Percentiles rank a stretch among this genome's conserved stretches.
Conservation (phyloP, 2,329 filamentous ascomycete genomes). For the Hysterium pulicare region DNA sequence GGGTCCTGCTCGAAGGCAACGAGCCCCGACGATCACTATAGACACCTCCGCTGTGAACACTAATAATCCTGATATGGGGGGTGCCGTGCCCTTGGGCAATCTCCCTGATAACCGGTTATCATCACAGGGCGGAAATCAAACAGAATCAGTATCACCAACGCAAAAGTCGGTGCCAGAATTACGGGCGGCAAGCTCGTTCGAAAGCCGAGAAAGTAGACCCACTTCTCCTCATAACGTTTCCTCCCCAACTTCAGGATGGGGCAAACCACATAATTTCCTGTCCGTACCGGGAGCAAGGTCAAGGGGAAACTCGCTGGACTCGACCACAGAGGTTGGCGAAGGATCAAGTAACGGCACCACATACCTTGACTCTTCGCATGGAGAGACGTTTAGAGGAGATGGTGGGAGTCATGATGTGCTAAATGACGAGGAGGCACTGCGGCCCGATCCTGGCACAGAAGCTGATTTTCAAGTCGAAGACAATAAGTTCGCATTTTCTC, state of each 20-base stretch:
- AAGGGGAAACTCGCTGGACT: slow-evolving; percentile 65
- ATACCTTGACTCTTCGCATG: slow-evolving; percentile 54
- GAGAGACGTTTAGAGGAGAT: slow-evolving; percentile 40
- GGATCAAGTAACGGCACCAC: slow-evolving; percentile 57
- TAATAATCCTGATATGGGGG: slow-evolving; percentile 31
- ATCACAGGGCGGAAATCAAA: slow-evolving; percentile 18
- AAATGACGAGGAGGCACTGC: slow-evolving; percentile 66
- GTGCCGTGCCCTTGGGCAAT: slow-evolving; percentile 32
- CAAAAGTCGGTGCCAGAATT: slow-evolving; percentile 41
- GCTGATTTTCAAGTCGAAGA: slow-evolving; percentile 66
- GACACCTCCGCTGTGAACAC: slow-evolving; percentile 48
- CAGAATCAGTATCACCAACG: slow-evolving; percentile 22
- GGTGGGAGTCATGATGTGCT: slow-evolving; percentile 53
- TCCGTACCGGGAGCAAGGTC: slow-evolving; percentile 62
- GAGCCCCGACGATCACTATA: slow-evolving; percentile 52
- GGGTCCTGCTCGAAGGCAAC: slow-evolving; percentile 31
- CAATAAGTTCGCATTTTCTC: slow-evolving; percentile 81
- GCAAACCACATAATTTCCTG: slow-evolving; percentile 57
- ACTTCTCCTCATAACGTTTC: slow-evolving; percentile 67
- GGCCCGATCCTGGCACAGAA: slow-evolving; percentile 72
- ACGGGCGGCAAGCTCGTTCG: slow-evolving; percentile 59
- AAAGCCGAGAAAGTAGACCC: slow-evolving; percentile 61
- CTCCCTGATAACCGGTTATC: slow-evolving; percentile 27
- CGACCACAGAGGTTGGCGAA: slow-evolving; percentile 53
- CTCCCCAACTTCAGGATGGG: slow-evolving; percentile 56